Base-by-base conservation (phyloP, 495 filamentous ascomycete genomes). In the Aspergillus saccharolyticus region DNA sequence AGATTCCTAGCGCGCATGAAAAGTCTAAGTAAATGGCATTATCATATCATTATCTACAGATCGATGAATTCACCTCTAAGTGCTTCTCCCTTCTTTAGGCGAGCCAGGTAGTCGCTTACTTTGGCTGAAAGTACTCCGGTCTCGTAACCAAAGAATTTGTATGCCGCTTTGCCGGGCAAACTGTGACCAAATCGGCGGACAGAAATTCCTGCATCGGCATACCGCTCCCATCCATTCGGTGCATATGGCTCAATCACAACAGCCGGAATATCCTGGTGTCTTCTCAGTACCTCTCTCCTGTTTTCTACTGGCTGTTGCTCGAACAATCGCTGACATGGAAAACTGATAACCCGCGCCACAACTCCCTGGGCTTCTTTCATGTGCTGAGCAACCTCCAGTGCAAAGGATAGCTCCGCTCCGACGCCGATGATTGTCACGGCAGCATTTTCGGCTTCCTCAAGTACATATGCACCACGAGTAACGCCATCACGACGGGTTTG, bases 211-310 rank as follows among this genome's bases (percentile, higher is more conserved):
- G 80, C 81, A 71, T 83, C 72, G 1, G 82, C 80, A 63, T 83
- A 84, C 14, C 82, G 68, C 65, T 85, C 82, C 80, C 80, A 85
- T 15, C 82, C 80, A 51, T 80, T 81, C 0, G 72, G 70, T 0
- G 76, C 71, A 64, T 80, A 84, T 0, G 82, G 74, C 69, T 84
- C 81, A 50, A 84, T 77, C 1, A 81, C 74, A 0, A 84, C 77
- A 4, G 70, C 68, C 2, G 79, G 79, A 15, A 73, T 70, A 3
- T 65, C 70, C 1, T 57, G 58, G 24, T 69, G 65, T 10, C 70
- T 65, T 47, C 70, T 68, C 54, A 82, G 60, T 0, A 66, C 66
- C 1, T 72, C 52, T 0, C 76, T 69, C 64, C 73, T 76, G 59
- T 85, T 84, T 19, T 79, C 75, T 0, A 72, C 47, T 0, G 69